Evolutionary conservation across 108 stramenopile species (phyloP).

Genomic region (Nitzschia palea): DNA sequence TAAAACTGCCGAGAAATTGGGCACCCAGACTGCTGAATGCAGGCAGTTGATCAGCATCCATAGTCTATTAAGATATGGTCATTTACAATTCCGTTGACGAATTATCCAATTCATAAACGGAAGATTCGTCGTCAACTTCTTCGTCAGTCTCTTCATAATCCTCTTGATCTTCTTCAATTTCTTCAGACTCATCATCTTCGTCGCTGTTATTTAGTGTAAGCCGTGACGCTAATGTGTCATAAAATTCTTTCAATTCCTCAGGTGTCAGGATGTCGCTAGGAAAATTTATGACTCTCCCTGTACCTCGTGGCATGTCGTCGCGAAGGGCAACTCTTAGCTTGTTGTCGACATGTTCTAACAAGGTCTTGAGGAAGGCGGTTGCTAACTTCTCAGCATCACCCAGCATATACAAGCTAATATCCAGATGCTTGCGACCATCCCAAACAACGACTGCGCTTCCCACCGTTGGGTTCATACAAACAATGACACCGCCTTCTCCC

Average conservation of each 20-base stretch:
- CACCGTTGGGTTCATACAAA: background rate
- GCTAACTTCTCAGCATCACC: conserved; percentile 6
- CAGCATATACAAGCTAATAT: conserved; percentile 28
- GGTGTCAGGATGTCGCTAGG: conserved; percentile 8
- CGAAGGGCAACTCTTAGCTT: background rate
- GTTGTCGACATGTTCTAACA: background rate
- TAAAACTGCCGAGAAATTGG: no score
- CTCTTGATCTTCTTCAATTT: background rate
- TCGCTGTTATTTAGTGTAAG: background rate
- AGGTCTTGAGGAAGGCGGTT: background rate
- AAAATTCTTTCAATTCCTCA: no score
- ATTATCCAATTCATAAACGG: no score
- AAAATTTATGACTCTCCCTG: conserved; percentile 16
- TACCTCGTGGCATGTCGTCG: conserved; percentile 24
- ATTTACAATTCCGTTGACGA: no score
- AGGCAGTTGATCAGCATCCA: no score
- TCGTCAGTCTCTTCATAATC: no score
- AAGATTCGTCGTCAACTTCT: no score
- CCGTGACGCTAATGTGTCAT: no score
- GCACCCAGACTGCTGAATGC: no score
- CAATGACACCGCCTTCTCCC: conserved; percentile 26
- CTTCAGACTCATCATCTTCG: background rate
- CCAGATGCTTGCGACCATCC: conserved; percentile 36
- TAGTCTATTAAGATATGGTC: no score
- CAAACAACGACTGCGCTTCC: conserved; percentile 29